Conservation (phyloP, 2,329 filamentous ascomycete species). For the Xylariaceae sp. region DNA sequence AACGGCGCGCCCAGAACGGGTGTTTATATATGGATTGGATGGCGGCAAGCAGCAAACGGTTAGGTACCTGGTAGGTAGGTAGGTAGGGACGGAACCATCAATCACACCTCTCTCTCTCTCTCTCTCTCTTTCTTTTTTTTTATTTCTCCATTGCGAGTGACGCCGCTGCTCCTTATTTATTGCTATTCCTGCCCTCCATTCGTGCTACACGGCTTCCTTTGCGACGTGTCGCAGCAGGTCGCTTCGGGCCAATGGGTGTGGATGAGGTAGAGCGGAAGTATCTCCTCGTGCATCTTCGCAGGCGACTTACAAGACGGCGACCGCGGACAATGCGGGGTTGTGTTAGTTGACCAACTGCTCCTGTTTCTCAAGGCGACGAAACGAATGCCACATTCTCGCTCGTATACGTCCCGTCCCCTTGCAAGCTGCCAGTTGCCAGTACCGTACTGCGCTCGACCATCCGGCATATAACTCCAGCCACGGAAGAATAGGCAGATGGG, state of each 20-base stretch:
- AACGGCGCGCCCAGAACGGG: too few species aligned
- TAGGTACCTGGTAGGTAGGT: not conserved
- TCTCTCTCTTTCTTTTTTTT: not conserved
- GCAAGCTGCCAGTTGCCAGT: too few species aligned
- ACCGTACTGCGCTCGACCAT: too few species aligned
- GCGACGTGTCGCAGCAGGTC: constrained; percentile 11
- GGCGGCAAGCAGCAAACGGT: too few species aligned
- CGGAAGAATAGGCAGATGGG: too few species aligned
- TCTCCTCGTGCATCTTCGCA: constrained; percentile 10
- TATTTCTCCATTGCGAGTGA: not conserved
- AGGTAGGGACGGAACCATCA: not conserved
- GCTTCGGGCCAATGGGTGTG: constrained; percentile 1
- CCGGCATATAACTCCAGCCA: too few species aligned
- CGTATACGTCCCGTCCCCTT: not conserved
- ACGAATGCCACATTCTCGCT: constrained; percentile 1
- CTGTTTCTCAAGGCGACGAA: constrained; percentile 13
- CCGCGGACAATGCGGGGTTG: constrained; percentile 18
- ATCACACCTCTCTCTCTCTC: not conserved
- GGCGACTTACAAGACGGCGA: constrained; percentile 17
- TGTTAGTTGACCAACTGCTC: constrained; percentile 11
- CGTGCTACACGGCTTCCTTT: constrained; percentile 5
- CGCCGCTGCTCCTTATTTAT: not conserved
- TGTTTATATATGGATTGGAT: too few species aligned
- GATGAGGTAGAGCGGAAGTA: constrained; percentile 16
- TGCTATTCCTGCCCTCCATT: not conserved